Conservation (phyloP, 2,329 filamentous ascomycete genomes). For the Tolypocladium pustulatum region DNA sequence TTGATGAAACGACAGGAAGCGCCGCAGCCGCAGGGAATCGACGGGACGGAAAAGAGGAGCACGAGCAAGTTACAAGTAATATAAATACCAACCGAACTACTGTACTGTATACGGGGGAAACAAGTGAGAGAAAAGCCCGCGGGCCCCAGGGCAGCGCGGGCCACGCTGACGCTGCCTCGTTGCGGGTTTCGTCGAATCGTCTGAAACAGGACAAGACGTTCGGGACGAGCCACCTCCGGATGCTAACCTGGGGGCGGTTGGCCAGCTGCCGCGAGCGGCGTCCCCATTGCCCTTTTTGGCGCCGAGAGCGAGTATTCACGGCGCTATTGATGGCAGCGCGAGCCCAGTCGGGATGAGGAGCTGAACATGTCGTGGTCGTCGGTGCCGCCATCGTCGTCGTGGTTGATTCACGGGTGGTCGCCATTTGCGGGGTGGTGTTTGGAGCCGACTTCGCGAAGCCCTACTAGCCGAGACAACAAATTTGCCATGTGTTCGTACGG, state of each 20-base stretch:
- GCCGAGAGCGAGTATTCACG: neutral
- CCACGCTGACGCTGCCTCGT: neutral
- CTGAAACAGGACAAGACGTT: slow-evolving; percentile 16
- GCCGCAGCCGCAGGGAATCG: neutral
- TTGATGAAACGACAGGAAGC: neutral
- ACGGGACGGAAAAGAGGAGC: neutral
- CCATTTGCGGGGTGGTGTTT: neutral
- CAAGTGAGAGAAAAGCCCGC: neutral
- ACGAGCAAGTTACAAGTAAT: neutral
- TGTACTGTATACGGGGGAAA: too few species aligned
- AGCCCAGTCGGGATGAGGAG: neutral
- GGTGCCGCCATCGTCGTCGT: neutral
- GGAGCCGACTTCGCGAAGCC: neutral
- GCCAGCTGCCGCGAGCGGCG: neutral
- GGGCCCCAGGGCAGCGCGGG: neutral
- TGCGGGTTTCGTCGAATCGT: slow-evolving; percentile 8
- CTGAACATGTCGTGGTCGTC: neutral
- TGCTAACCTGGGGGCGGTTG: slow-evolving; percentile 7
- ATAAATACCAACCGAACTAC: too few species aligned
- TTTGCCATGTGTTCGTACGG: neutral
- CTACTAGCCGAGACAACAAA: neutral
- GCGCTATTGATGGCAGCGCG: neutral
- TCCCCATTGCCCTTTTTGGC: neutral
- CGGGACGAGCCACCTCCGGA: slow-evolving; percentile 21
- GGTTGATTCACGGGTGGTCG: neutral